These are phyloP conservation scores for Candida glaebosa DNA, from an alignment of 805 yeast species.

Conservation along the genomic window DNA sequence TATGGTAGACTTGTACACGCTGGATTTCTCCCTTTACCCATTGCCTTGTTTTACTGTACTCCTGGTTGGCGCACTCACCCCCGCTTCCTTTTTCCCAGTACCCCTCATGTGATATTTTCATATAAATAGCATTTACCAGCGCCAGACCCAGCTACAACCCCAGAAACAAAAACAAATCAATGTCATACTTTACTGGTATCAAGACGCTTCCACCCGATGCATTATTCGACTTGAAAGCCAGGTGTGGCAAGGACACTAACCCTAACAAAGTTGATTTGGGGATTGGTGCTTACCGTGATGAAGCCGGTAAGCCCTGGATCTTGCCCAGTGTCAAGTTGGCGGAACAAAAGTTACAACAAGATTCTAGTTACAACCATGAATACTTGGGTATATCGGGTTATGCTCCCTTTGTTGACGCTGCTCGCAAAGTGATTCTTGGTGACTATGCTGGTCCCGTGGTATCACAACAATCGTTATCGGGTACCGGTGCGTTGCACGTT, in stretches of 20 bases:
- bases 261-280: conserved; percentile 77
- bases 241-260: conserved; percentile 57
- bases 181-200: conserved; percentile 48
- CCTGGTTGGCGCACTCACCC: not conserved
- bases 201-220: conserved; percentile 81
- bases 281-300: conserved; percentile 76
- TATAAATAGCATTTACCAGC: not conserved
- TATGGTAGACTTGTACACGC: too few species aligned
- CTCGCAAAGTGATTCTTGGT: conserved; percentile 74
- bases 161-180: conserved; percentile 7
- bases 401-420: conserved; percentile 61
- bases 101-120: not conserved
- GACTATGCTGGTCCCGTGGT: conserved; percentile 52
- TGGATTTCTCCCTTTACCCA: not conserved
- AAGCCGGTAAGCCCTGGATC: conserved; percentile 67
- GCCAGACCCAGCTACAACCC: not conserved
- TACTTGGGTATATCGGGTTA: conserved; percentile 81
- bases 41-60: not conserved
- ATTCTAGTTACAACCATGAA: conserved; percentile 75
- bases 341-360: conserved; percentile 57
- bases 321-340: conserved; percentile 67
- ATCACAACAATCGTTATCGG: conserved; percentile 76
- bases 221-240: conserved; percentile 73
- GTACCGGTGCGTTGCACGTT: conserved; percentile 89
- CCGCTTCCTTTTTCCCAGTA: not conserved